Evolutionary conservation across 345 rosid genomes (phyloP).

Genomic region (Brassica cretica): DNA sequence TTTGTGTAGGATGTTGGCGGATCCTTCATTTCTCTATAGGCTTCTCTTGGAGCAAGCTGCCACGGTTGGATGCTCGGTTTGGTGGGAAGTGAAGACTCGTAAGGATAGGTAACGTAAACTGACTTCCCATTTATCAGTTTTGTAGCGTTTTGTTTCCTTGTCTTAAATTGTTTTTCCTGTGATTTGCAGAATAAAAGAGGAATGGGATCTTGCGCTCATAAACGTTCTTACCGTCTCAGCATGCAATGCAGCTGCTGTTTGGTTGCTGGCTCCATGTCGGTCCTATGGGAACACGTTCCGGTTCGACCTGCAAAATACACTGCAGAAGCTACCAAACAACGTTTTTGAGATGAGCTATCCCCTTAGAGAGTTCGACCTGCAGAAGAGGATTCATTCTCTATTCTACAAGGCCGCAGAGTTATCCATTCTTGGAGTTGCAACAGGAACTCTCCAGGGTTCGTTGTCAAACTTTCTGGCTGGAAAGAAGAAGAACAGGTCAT

Average conservation of each 20-base stretch:
- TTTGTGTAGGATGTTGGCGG: constrained; percentile 80
- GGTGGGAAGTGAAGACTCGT: constrained; percentile 90
- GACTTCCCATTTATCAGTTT: not conserved
- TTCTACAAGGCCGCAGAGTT: constrained; percentile 89
- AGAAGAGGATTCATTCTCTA: constrained; percentile 84
- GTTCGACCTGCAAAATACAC: constrained; percentile 88
- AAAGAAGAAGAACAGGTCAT: constrained; percentile 76
- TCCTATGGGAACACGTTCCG: constrained; percentile 90
- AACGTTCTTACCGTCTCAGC: constrained; percentile 79
- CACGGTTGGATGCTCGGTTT: constrained; percentile 78
- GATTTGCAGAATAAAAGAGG: constrained; percentile 66
- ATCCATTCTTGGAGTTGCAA: constrained; percentile 69
- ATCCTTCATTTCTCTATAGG: constrained; percentile 83
- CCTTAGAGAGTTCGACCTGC: constrained; percentile 81
- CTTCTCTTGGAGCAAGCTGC: constrained; percentile 88
- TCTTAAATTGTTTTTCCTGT: constrained; percentile 22
- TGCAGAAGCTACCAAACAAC: constrained; percentile 96
- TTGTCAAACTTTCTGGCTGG: constrained; percentile 65
- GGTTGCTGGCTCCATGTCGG: constrained; percentile 93
- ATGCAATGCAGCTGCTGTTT: constrained; percentile 84
- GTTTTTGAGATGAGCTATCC: constrained; percentile 90
- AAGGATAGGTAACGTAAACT: constrained; percentile 61
- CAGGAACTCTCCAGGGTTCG: constrained; percentile 86
- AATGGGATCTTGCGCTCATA: constrained; percentile 93
- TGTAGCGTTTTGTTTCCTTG: constrained; percentile 2